Conservation (phyloP, 768 basidiomycete species). For the Udeniomyces megalosporus region DNA sequence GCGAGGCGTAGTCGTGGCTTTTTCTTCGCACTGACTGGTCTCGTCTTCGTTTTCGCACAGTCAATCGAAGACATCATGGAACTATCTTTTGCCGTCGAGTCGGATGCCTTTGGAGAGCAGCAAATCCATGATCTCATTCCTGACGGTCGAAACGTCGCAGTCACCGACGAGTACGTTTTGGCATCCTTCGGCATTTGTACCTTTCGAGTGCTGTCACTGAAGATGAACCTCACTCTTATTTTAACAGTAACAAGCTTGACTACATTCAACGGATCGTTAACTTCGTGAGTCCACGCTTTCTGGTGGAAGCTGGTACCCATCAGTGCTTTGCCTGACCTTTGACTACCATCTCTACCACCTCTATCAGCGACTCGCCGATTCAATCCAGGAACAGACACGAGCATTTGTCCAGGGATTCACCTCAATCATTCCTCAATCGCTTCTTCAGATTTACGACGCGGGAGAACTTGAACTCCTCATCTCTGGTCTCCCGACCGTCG, state of each 20-base stretch:
- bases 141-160: constrained; percentile 62
- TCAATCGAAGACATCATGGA: constrained; percentile 39
- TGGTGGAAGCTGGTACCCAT: background rate
- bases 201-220: background rate
- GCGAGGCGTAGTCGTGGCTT: background rate
- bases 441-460: constrained; percentile 52
- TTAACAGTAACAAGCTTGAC: constrained; percentile 58
- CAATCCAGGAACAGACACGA: constrained; percentile 91
- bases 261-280: constrained; percentile 33
- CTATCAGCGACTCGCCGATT: constrained; percentile 74
- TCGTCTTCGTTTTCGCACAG: background rate
- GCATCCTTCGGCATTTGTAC: background rate
- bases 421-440: constrained; percentile 91
- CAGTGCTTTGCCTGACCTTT: background rate
- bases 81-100: constrained; percentile 86
- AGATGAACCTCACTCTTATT: background rate
- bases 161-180: constrained; percentile 58
- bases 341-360: constrained; percentile 35
- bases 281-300: background rate
- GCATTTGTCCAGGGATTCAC: constrained; percentile 80
- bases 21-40: background rate
- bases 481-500: constrained; percentile 94
- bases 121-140: constrained; percentile 76
- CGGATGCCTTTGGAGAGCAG: constrained; percentile 90
- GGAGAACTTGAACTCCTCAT: constrained; percentile 78